Base-by-base conservation (phyloP, 371 early-diverging fungal species). In the Zopfochytrium polystomum region DNA sequence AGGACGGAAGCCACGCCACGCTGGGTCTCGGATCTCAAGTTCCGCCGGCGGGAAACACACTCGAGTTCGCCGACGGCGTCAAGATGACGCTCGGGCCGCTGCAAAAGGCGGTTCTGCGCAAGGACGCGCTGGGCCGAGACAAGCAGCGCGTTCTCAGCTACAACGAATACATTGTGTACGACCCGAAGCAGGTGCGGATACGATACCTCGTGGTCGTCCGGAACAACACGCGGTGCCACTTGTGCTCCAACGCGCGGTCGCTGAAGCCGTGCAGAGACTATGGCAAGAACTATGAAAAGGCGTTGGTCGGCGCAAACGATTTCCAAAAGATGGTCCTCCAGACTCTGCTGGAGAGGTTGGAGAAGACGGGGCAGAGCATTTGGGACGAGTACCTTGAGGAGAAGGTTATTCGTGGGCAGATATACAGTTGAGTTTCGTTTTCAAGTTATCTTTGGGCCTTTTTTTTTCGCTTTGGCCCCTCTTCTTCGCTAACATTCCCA, bases 101-200 rank as follows among this genome's bases (percentile, higher is more conserved):
- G 15, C 49, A 68, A 1, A n/a, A 25, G 2, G 32, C 38, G 11
- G 38, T 50, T 15, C 48, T 59, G 5, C 53, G 62, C 2, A 58
- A 56, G 31, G 56, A 63, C n/a, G 48, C 61, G 4, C 18, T 9
- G 11, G 49, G 33, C 6, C 35, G 55, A 18, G 52, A 38, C 4
- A 56, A 47, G 23, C 11, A n/a, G 32, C 13, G 52, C n/a, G 0
- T 26, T 0, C 74, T 84, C n/a, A 56, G 64, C 3, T 58, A 77
- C 44, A 82, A 82, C 62, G 85, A 86, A 62, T 86, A 75, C 47
- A 74, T 82, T 53, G 85, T 86, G 1, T 78, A 81, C 52, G 69
- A 82, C 30, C 68, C 73, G 32, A 51, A 68, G 7, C 80, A 79
- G 46, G 79, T 85, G 61, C 70, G 73, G 42, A 77, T 83, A 49